Conservation (phyloP, 1,139 yeast species). For the Meyerozyma elateridarum region DNA sequence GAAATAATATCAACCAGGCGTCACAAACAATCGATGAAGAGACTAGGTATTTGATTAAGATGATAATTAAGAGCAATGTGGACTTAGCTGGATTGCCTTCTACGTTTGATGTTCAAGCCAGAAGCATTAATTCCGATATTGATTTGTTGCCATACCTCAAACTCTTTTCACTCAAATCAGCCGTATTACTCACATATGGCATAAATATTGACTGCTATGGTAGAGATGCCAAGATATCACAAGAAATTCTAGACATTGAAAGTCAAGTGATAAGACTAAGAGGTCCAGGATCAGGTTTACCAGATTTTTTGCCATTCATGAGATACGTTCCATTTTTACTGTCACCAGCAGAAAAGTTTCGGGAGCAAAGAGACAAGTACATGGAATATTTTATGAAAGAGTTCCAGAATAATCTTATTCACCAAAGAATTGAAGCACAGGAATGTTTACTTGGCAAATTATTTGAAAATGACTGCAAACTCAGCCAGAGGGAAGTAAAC, state of each 20-base stretch:
- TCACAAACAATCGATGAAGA: constrained; percentile 42
- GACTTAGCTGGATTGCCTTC: constrained; percentile 22
- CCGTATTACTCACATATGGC: constrained; percentile 61
- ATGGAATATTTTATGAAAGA: constrained; percentile 38
- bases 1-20: constrained; percentile 25
- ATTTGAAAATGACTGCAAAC: constrained; percentile 8
- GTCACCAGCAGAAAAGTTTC: constrained; percentile 32
- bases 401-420: constrained; percentile 16
- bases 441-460: constrained; percentile 44
- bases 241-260: constrained; percentile 60
- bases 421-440: constrained; percentile 13
- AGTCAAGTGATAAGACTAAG: constrained; percentile 57
- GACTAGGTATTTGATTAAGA: constrained; percentile 25
- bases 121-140: constrained; percentile 25
- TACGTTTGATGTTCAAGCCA: constrained; percentile 2
- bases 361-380: constrained; percentile 50
- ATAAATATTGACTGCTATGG: constrained; percentile 42
- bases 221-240: constrained; percentile 36
- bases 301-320: constrained; percentile 57
- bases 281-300: constrained; percentile 56
- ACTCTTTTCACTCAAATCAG: constrained; percentile 52
- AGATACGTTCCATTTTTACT: constrained; percentile 26
- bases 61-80: constrained; percentile 19
- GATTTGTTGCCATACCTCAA: constrained; percentile 43
- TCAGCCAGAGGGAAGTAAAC: constrained; percentile 43